phyloP scores from a whole-genome alignment of 2,329 filamentous ascomycete species.

The Exophiala viscosa region DNA sequence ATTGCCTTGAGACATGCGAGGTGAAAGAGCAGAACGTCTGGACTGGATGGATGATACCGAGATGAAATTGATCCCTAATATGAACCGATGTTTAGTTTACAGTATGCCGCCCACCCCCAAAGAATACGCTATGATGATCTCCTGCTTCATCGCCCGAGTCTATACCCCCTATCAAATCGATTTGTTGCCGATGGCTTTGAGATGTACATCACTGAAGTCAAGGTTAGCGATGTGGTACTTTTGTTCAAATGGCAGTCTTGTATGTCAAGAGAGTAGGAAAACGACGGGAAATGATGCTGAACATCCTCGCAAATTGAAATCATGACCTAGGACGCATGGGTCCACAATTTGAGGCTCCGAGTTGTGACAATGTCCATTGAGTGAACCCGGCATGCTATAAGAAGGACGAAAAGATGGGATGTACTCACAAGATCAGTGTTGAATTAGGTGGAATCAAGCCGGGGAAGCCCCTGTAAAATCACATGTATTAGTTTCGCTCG shows the following conservation, averaged over 20 bases:
- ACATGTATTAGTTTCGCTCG: background rate
- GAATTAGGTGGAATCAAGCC: conserved; percentile 71
- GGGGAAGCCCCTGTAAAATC: conserved; percentile 64
- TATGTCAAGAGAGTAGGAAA: background rate
- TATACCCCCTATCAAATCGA: conserved; percentile 4
- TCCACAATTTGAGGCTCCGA: too few relatives aligned
- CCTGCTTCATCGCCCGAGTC: background rate
- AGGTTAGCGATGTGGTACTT: background rate
- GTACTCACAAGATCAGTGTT: conserved; percentile 77
- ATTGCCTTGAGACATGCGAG: too few relatives aligned
- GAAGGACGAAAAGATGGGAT: background rate
- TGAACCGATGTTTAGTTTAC: background rate
- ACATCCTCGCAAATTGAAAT: conserved; percentile 4
- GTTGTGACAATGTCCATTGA: too few relatives aligned
- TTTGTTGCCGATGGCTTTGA: conserved; percentile 58
- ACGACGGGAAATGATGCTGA: background rate
- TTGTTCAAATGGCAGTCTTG: background rate
- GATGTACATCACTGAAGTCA: conserved; percentile 60
- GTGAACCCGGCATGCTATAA: background rate
- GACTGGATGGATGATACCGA: too few relatives aligned
- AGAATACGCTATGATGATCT: background rate
- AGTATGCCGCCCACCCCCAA: conserved; percentile 3
- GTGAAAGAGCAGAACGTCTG: too few relatives aligned
- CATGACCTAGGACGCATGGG: background rate
- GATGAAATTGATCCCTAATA: too few relatives aligned